Conservation (phyloP, 2,329 filamentous ascomycete genomes). For the Aureobasidium pullulans region DNA sequence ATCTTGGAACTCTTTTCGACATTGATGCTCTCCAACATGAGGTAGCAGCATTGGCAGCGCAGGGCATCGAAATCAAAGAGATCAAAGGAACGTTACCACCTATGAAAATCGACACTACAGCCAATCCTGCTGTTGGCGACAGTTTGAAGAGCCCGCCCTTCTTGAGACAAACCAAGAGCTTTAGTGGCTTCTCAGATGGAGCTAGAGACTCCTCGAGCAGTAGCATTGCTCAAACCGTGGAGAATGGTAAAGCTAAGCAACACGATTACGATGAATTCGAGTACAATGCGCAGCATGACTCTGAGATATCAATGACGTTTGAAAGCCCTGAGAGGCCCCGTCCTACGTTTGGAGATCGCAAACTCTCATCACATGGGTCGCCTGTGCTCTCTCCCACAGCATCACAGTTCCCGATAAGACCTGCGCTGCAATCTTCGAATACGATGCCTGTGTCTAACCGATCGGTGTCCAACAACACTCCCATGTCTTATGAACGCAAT, state of each 20-base stretch:
- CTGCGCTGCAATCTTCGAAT: slow-evolving; percentile 18
- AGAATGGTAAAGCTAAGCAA: slow-evolving; percentile 1
- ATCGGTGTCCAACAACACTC: slow-evolving; percentile 1
- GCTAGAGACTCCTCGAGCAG: slow-evolving; percentile 3
- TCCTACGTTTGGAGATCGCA: slow-evolving; percentile 19
- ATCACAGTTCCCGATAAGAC: slow-evolving; percentile 13
- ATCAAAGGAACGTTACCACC: slow-evolving; percentile 82
- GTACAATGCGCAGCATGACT: slow-evolving; percentile 20
- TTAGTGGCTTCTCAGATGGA: slow-evolving; percentile 18
- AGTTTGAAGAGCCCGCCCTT: slow-evolving; percentile 6
- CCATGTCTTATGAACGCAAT: slow-evolving; percentile 29
- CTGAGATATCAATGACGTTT: slow-evolving; percentile 44
- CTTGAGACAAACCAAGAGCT: slow-evolving; percentile 43
- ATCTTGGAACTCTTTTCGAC: slow-evolving; percentile 71
- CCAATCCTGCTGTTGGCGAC: neutral
- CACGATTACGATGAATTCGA: slow-evolving; percentile 31
- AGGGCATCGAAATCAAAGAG: slow-evolving; percentile 72
- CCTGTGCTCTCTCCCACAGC: slow-evolving; percentile 7
- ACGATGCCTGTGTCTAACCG: slow-evolving; percentile 26
- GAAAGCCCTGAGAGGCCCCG: slow-evolving; percentile 22
- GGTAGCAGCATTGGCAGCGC: slow-evolving; percentile 66
- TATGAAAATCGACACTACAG: slow-evolving; percentile 60
- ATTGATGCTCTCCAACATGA: slow-evolving; percentile 76
- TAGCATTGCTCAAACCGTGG: slow-evolving; percentile 11
- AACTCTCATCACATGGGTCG: slow-evolving; percentile 17